Conservation (phyloP, 352 stramenopile species). For the Globisporangium alternatum region DNA sequence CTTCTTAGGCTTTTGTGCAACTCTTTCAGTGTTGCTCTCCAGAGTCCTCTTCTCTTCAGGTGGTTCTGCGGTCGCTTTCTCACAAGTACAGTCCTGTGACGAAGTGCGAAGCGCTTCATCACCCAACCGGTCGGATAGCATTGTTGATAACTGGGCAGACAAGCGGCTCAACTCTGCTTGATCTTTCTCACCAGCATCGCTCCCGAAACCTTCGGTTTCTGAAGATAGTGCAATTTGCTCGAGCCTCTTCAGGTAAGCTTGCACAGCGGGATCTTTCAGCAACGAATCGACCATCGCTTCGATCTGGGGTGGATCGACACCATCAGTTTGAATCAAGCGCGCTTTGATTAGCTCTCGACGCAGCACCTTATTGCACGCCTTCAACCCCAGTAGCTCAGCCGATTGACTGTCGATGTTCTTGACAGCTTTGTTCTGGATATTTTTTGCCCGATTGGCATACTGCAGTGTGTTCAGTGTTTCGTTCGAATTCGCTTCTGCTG, state of each 20-base stretch:
- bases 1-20: constrained; percentile 31
- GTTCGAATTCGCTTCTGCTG: constrained; percentile 56
- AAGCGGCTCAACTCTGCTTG: constrained; percentile 7
- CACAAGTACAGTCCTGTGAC: too few species aligned
- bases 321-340: constrained; percentile 30
- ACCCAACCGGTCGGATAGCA: constrained; percentile 7
- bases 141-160: constrained; percentile 9
- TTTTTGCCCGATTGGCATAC: constrained; percentile 85
- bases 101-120: neutral
- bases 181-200: constrained; percentile 1
- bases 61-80: neutral
- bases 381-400: constrained; percentile 63
- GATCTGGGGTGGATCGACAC: constrained; percentile 19
- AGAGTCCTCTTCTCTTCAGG: neutral
- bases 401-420: constrained; percentile 87
- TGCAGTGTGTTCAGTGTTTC: constrained; percentile 85
- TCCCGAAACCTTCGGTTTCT: neutral
- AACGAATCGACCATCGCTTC: constrained; percentile 36
- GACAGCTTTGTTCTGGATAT: constrained; percentile 89
- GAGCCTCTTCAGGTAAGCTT: constrained; percentile 53
- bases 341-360: constrained; percentile 67
- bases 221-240: constrained; percentile 39
- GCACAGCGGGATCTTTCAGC: constrained; percentile 45
- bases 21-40: constrained; percentile 20
- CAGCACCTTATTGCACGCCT: constrained; percentile 65